phyloP scores from a whole-genome alignment of 108 stramenopile species.

The Phaeodactylum tricornutum region DNA sequence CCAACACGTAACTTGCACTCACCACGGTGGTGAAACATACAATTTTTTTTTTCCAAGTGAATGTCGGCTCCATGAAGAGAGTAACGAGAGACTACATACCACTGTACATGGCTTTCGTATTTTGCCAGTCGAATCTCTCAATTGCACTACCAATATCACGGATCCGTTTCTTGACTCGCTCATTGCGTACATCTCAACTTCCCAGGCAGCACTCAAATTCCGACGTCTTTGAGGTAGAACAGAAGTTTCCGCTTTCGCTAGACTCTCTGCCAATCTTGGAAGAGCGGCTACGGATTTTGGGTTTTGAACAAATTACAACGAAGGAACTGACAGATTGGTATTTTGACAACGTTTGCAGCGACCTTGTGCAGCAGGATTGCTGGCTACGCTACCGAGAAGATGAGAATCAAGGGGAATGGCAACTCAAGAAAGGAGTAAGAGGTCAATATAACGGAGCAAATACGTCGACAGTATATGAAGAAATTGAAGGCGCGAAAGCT shows the following conservation, averaged over 20 bases:
- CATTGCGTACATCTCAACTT: no score
- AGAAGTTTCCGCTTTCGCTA: constrained; percentile 29
- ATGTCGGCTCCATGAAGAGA: no score
- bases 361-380: constrained; percentile 18
- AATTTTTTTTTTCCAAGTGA: no score
- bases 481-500: constrained; percentile 31
- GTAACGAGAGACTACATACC: no score
- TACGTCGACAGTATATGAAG: constrained; percentile 37
- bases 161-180: no score
- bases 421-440: constrained; percentile 28
- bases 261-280: constrained; percentile 9
- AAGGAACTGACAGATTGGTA: constrained; percentile 32
- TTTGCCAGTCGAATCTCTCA: no score
- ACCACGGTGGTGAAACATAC: no score
- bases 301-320: constrained; percentile 9
- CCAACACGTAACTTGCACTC: no score
- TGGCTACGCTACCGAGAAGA: constrained; percentile 39
- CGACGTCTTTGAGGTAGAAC: constrained; percentile 28
- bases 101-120: no score
- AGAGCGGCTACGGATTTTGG: constrained; percentile 10
- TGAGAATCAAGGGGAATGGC: constrained; percentile 19
- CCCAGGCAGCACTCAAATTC: no score
- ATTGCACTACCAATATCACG: no score
- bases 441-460: neutral
- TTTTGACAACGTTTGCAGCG: constrained; percentile 16